These are phyloP conservation scores for Reticulascus tulasneorum DNA, from an alignment of 2,329 filamentous ascomycete genomes.

Conservation along the genomic window DNA sequence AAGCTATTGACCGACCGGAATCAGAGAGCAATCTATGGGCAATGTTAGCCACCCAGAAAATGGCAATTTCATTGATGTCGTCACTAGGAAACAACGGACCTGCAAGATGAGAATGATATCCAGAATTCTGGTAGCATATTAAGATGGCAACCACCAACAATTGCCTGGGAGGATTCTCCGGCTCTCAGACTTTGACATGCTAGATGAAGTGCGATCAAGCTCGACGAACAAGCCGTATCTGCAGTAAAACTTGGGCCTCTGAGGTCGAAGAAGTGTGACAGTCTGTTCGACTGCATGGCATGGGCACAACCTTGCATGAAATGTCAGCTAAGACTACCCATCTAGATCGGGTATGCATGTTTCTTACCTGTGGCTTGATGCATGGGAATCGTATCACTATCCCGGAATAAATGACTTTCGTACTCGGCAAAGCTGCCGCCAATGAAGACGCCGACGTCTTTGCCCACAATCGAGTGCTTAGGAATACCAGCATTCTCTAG, in stretches of 20 bases:
- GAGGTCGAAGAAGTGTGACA: conserved; percentile 54
- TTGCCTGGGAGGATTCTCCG: conserved; percentile 41
- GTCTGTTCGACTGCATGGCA: conserved; percentile 49
- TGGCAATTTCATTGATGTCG: background rate
- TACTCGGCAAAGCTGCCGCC: conserved; percentile 46
- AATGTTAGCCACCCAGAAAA: background rate
- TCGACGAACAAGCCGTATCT: conserved; percentile 50
- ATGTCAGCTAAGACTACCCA: conserved; percentile 12
- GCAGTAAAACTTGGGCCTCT: conserved; percentile 48
- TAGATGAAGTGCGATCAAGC: conserved; percentile 44
- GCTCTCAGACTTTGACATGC: conserved; percentile 45
- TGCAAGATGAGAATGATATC: conserved; percentile 40
- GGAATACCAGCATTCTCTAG: conserved; percentile 49
- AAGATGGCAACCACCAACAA: conserved; percentile 44
- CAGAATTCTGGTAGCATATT: conserved; percentile 44
- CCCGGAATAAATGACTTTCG: conserved; percentile 38
- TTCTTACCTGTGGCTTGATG: conserved; percentile 45
- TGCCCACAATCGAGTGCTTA: conserved; percentile 41
- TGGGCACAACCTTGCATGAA: conserved; percentile 37
- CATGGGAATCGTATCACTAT: conserved; percentile 44
- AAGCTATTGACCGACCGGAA: conserved; percentile 45
- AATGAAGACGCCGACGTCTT: conserved; percentile 46
- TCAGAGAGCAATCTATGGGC: conserved; percentile 43
- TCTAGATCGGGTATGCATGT: background rate
- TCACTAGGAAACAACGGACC: conserved; percentile 22